Base-by-base conservation (phyloP, 352 stramenopile genomes). In the Phytophthora boehmeriae region DNA sequence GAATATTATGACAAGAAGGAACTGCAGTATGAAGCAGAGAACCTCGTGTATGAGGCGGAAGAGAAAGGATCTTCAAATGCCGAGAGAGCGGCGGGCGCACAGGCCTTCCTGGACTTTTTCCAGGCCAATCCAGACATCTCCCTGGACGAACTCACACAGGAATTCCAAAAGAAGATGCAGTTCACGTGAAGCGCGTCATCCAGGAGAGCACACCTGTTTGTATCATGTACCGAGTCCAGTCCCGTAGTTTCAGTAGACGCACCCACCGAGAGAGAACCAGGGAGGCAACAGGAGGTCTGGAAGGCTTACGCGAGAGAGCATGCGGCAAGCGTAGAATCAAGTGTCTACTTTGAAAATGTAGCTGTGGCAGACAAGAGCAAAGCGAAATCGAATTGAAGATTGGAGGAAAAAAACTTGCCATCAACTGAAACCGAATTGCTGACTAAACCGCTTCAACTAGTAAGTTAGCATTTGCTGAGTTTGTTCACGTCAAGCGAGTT, bases 1-100 rank as follows among this genome's bases (percentile, higher is more conserved):
- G 81, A 93, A 56, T 93, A 90, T 61, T 88, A 90, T 59, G 78
- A 88, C 57, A 93, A 93, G 76, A 88, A 90, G 57, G 80, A 87
- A 55, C 75, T 92, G 49, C 75, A 85, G 65, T 77, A 80, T 57
- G 69, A 89, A 32, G 83, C 80, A 10, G 80, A 92, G 58, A 73
- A 51, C 28, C 71, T 89, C 44, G 63, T 92, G 22, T 80, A 83
- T 58, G 69, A 87, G 48, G 78, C 80, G 0, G 78, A 84, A 35
- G 60, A 73, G 38, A 66, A 72, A 6, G 63, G 67, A 11, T 45
- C 50, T 14, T 69, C 59, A 0, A 63, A 72, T 17, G 57, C 58
- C 8, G 54, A 74, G 36, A 54, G 72, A 47, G 77, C 74, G 5
- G 71, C 67, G 1, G 71, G 73, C 11, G 83, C 80, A 39, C 80